Conservation (phyloP, 2,329 filamentous ascomycete genomes). For the Fusarium foetens region DNA sequence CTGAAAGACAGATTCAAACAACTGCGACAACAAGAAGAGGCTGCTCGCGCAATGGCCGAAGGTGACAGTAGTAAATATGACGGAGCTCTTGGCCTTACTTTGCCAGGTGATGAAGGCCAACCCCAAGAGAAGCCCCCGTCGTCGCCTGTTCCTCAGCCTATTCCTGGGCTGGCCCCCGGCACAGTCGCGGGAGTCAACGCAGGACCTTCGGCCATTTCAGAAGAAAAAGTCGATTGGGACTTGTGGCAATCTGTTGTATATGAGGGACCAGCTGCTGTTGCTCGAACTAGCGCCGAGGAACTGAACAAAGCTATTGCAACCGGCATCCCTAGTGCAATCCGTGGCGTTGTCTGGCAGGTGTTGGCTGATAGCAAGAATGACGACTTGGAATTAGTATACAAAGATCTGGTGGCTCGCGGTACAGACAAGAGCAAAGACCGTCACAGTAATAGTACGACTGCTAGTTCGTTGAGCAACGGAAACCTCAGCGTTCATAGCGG, state of each 20-base stretch:
- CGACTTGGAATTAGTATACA: conserved; percentile 87
- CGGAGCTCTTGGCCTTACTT: conserved; percentile 36
- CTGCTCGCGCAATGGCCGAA: conserved; percentile 59
- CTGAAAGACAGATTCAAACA: conserved; percentile 83
- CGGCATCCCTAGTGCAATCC: conserved; percentile 92
- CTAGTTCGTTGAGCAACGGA: conserved; percentile 64
- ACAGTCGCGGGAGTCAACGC: conserved; percentile 85
- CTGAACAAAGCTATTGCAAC: conserved; percentile 90
- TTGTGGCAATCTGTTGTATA: conserved; percentile 97
- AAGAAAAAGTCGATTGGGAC: conserved; percentile 95
- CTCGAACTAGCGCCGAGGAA: conserved; percentile 87
- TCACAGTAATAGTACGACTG: conserved; percentile 63
- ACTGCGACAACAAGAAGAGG: conserved; percentile 79
- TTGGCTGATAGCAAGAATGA: conserved; percentile 94
- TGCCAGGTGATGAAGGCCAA: conserved; percentile 41
- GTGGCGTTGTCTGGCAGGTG: conserved; percentile 99
- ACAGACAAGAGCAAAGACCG: conserved; percentile 81
- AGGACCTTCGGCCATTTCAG: conserved; percentile 75
- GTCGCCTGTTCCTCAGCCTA: conserved; percentile 70
- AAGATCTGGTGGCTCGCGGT: conserved; percentile 80
- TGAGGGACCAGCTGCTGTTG: conserved; percentile 88
- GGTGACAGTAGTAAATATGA: conserved; percentile 64
- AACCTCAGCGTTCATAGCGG: conserved; percentile 67
- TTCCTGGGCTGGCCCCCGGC: conserved; percentile 79
- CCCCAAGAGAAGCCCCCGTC: conserved; percentile 49